A percentile compares a stretch with the other conserved stretches of the same genome.
Evolutionary conservation across 352 stramenopile genomes (phyloP).

Genomic region (Thraustotheca clavata): DNA sequence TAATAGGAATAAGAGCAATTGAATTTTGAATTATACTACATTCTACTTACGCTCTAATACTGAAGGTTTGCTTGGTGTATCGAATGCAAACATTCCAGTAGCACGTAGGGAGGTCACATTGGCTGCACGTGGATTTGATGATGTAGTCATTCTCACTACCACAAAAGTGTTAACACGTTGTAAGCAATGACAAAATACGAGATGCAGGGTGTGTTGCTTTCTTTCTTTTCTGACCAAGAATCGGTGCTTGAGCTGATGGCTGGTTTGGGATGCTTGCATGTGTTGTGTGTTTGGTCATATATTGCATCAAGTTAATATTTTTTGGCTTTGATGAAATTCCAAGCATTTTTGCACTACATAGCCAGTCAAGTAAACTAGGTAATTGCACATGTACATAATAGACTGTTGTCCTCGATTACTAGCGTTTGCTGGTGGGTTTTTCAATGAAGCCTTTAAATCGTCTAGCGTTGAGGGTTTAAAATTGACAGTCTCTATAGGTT

Average conservation of each 20-base stretch:
- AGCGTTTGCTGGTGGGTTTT: not conserved
- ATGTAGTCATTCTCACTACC: not conserved
- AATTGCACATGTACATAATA: not conserved
- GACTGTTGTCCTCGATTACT: not conserved
- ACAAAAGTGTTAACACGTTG: not conserved
- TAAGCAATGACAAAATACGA: not conserved
- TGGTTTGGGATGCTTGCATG: not conserved
- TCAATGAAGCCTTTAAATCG: not conserved
- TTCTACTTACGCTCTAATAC: not conserved
- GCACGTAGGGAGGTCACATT: constrained; percentile 7
- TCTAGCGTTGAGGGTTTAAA: not conserved
- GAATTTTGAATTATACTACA: not conserved
- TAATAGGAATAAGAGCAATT: not conserved
- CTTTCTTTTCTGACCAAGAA: not conserved
- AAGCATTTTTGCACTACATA: constrained; percentile 18
- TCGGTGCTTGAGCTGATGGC: not conserved
- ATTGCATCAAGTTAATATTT: constrained; percentile 15
- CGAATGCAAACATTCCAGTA: not conserved
- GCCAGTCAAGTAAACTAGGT: not conserved
- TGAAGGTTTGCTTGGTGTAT: not conserved
- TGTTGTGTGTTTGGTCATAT: constrained; percentile 8
- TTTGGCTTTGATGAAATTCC: constrained; percentile 1
- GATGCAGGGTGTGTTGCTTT: not conserved
- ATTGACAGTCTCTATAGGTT: not conserved
- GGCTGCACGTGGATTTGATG: not conserved